Base-by-base conservation (phyloP, 352 stramenopile species). In the Globisporangium echinulatum region DNA sequence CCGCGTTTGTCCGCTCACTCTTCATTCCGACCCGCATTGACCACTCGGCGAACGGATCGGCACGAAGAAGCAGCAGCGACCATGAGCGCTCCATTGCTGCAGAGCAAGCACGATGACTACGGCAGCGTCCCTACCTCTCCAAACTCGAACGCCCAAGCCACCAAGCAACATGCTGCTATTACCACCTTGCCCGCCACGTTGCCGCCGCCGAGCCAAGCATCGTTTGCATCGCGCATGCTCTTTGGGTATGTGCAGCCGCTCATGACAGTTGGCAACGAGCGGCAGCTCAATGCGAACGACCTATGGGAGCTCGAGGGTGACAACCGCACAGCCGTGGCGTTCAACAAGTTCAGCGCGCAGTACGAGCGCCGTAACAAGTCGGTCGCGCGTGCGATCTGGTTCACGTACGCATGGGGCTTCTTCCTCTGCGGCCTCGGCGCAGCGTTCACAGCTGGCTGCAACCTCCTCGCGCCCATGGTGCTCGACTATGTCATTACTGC, bases 241-340 rank as follows among this genome's bases (percentile, higher is more conserved):
- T 83, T 88, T 56, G 67, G 64, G 15, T 86, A 71, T 59, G 75
- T 74, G 43, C 67, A 67, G 38, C 61, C 72, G 0, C 46, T 85
- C 48, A 76, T 88, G 63, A n/a, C 49, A 9, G 9, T 56, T 5
- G 78, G 78, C 63, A 79, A 85, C 55, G 9, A 54, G 50, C 71
- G 69, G 3, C 72, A 81, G 61, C 66, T 88, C 39, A 37, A 76
- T 15, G 52, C 60, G 10, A 47, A 70, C 11, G 75, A 86, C 58
- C 33, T 88, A 53, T 82, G 70, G 69, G 62, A 72, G 10, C 71
- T 77, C 39, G 54, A 70, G 9, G 57, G 52, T 13, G 57, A 69
- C 25, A 74, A 77, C 60, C 44, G 60, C 14, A 68, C 68, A 19
- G 54, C 62, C 5, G 38, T 38, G 0, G 70, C 66, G 4, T 79